Evolutionary conservation across 2,329 filamentous ascomycete genomes (phyloP).

Genomic region (Neofusicoccum umdonicola): DNA sequence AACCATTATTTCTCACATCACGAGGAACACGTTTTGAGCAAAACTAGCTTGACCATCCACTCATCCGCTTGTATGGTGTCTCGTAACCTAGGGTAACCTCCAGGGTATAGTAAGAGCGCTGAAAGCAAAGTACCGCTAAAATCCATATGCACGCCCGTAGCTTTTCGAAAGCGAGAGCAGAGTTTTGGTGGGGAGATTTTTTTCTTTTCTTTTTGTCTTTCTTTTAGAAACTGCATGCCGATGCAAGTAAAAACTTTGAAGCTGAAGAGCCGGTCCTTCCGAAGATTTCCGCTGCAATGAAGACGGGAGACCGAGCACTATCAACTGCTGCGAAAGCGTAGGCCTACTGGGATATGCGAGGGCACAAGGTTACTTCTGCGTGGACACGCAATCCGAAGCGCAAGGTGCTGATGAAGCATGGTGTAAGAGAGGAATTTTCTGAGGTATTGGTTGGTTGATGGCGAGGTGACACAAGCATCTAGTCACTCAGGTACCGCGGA

Average conservation of each 20-base stretch:
- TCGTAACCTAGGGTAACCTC: neutral
- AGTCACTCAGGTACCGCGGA: slow-evolving; percentile 61
- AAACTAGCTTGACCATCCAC: neutral
- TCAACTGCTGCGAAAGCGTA: no score
- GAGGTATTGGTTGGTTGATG: no score
- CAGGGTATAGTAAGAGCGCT: neutral
- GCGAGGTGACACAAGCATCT: no score
- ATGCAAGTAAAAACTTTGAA: neutral
- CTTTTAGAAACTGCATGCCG: neutral
- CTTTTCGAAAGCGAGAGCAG: neutral
- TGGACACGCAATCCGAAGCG: no score
- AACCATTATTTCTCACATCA: no score
- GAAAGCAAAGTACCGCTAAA: neutral
- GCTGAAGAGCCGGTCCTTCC: neutral
- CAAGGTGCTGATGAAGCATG: no score
- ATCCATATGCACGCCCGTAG: neutral
- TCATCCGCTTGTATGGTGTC: neutral
- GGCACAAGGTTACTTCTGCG: no score
- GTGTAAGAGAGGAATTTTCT: no score
- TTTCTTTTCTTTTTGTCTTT: no score
- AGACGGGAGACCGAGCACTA: no score
- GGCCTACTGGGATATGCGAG: no score
- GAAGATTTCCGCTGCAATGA: neutral
- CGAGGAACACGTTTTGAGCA: no score
- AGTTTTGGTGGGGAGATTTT: neutral